These are phyloP conservation scores for Saturnispora galanensis DNA, from an alignment of 805 yeast genomes.

Conservation along the genomic window DNA sequence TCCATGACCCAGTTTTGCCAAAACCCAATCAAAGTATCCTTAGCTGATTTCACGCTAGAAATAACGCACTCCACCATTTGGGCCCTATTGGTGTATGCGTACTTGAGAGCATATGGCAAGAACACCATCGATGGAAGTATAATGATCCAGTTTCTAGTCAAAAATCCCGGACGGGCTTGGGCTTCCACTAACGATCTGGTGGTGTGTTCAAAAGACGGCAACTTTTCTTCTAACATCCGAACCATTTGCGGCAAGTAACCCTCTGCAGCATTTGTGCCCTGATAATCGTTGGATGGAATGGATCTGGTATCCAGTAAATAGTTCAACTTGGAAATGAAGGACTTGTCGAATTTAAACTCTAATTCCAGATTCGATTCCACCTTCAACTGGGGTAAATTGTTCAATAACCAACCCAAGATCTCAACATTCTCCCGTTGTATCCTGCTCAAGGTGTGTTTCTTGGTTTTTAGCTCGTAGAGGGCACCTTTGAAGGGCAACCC, in stretches of 20 bases:
- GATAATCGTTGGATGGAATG: neutral
- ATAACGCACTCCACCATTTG: slow-evolving; percentile 42
- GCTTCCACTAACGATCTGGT: neutral
- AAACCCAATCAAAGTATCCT: slow-evolving; percentile 62
- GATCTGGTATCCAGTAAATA: neutral
- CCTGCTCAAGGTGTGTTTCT: slow-evolving; percentile 16
- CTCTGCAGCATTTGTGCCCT: neutral
- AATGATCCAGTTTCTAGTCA: slow-evolving; percentile 10
- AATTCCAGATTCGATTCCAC: neutral
- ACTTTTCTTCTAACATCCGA: neutral
- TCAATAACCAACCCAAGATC: slow-evolving; percentile 29
- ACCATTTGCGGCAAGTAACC: too few relatives aligned
- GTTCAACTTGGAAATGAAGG: slow-evolving; percentile 5
- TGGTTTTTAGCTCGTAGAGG: slow-evolving; percentile 19
- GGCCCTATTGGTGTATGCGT: slow-evolving; percentile 33
- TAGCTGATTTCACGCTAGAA: slow-evolving; percentile 39
- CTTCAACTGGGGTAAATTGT: slow-evolving; percentile 22
- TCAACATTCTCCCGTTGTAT: slow-evolving; percentile 26
- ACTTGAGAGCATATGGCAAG: slow-evolving; percentile 29
- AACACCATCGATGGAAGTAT: slow-evolving; percentile 2
- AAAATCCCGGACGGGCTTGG: slow-evolving; percentile 9
- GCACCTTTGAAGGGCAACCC: slow-evolving; percentile 31
- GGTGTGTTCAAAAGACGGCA: slow-evolving; percentile 1
- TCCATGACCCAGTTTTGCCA: slow-evolving; percentile 74
- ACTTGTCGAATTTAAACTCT: slow-evolving; percentile 1